Base-by-base conservation (phyloP, 768 basidiomycete genomes). In the Naganishia vishniacii region DNA sequence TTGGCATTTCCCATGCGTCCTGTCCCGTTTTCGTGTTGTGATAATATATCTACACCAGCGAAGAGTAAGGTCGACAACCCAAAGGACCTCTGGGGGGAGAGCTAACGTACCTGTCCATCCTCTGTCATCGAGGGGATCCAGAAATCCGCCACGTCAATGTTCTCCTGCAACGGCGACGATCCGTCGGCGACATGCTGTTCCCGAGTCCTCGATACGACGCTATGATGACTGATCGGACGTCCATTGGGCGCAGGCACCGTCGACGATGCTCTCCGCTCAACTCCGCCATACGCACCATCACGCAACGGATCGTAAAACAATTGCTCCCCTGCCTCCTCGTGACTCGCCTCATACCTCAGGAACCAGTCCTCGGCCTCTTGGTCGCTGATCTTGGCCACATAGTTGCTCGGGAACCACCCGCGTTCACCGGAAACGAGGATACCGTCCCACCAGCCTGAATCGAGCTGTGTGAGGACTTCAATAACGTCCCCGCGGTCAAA, bases 401-500 rank as follows among this genome's bases (percentile, higher is more conserved):
- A 98, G 80, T 98, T 99, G 69, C 88, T 90, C 23, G 94, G 94
- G 78, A 99, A 94, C 73, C 76, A 79, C 63, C 94, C 94, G 56
- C 94, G 85, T 75, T 88, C 87, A 61, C 89, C 88, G 49, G 86
- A 84, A 20, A 25, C 53, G 23, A 95, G 82, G 65, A 95, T 80
- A 4, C 94, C 94, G 76, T 99, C 94, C 95, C 93, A 97, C 94
- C 94, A 99, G 16, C 94, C 94, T 4, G 89, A 89, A 40, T 89
- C 88, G 61, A 97, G 85, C 70, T 86, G 87, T 12, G 88, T 89
- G 59, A 94, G 82, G 65, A 98, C 91, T 77, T 97, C 91, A 68
- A 99, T 95, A 69, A 97, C 83, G 73, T 97, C 92, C 68, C 86
- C 88, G 69, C 83, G 84, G 67, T 77, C 81, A 77, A 99, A 98